Evolutionary conservation across 352 stramenopile species (phyloP), one percentile per base, ranked within the genome.

Genomic region (Phytopythium oedochilum): DNA sequence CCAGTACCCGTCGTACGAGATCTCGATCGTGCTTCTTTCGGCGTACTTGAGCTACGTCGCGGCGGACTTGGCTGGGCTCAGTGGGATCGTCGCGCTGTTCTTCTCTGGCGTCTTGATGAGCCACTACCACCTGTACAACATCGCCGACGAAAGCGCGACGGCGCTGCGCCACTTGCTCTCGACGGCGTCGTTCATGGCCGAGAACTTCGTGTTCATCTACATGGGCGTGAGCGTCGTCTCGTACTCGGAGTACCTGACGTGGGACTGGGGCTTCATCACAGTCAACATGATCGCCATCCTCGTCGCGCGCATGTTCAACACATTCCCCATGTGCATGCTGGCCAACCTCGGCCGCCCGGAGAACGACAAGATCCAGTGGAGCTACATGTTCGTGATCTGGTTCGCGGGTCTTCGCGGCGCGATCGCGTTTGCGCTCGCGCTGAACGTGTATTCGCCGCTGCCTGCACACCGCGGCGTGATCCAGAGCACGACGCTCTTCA

Each of bases 11-110:
- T 82, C 74, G 18, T 95, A 95, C 57, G 85, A 95, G 58, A 95
- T 95, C 53, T 95, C 83, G 38, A 93, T 93, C 55, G 71, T 93
- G 29, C 45, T 95, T 32, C 61, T 95, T 1, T 93, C 81, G 5
- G 81, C 81, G 17, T 93, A 93, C 55, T 67, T 90, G 54, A 92
- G 80, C 55, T 92, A 93, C 50, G 71, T 96, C 23, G 80, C 81
- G 6, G 82, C 78, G 1, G 82, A 95, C 43, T 57, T 91, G 29
- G 75, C 81, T 9, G 78, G 80, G 11, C 70, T 96, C 32, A 95
- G 83, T 59, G 93, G 95, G 17, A 98, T 98, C 54, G 90, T 98
- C 23, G 92, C 90, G 11, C 85, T 98, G 48, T 92, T 98, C 46
- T 97, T 98, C 63, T 96, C 84, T 28, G 95, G 83, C n/a, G 82